Percentiles rank a stretch among this genome's conserved stretches.
Conservation (phyloP, 306 rosid genomes). For the Senna siamea region DNA sequence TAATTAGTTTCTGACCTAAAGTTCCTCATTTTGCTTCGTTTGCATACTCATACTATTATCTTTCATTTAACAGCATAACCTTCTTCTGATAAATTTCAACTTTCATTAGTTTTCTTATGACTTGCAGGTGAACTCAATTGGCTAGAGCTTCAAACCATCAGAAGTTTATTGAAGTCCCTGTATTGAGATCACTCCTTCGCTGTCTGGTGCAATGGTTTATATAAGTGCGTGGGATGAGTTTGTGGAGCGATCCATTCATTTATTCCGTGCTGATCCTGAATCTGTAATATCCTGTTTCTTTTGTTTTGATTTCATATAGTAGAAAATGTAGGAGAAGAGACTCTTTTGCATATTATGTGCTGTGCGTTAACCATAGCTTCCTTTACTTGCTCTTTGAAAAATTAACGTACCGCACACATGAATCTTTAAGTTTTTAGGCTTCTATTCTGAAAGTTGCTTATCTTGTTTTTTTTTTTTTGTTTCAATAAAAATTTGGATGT, state of each 20-base stretch:
- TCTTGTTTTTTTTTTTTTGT: too few species aligned
- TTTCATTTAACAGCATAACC: not conserved
- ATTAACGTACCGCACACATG: not conserved
- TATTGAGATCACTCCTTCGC: constrained; percentile 8
- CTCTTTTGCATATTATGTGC: not conserved
- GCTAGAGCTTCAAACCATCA: not conserved
- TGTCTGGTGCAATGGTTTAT: constrained; percentile 63
- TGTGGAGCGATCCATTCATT: constrained; percentile 77
- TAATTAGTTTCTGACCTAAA: not conserved
- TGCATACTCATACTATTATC: not conserved
- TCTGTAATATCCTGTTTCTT: constrained; percentile 47
- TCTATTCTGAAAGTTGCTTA: not conserved
- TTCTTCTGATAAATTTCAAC: not conserved
- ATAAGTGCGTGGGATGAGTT: constrained; percentile 79
- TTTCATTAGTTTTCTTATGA: constrained; percentile 20
- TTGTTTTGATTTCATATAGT: not conserved
- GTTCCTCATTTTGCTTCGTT: not conserved
- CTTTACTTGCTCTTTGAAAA: not conserved
- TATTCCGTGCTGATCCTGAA: constrained; percentile 87
- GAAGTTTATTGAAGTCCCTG: constrained; percentile 23
- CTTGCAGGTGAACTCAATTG: constrained; percentile 18
- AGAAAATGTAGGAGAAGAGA: not conserved
- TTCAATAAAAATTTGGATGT: constrained; percentile 30
- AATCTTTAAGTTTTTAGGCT: not conserved
- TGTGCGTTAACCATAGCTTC: not conserved